Base-by-base conservation (phyloP, 768 basidiomycete genomes). In the Tulasnella sp. region DNA sequence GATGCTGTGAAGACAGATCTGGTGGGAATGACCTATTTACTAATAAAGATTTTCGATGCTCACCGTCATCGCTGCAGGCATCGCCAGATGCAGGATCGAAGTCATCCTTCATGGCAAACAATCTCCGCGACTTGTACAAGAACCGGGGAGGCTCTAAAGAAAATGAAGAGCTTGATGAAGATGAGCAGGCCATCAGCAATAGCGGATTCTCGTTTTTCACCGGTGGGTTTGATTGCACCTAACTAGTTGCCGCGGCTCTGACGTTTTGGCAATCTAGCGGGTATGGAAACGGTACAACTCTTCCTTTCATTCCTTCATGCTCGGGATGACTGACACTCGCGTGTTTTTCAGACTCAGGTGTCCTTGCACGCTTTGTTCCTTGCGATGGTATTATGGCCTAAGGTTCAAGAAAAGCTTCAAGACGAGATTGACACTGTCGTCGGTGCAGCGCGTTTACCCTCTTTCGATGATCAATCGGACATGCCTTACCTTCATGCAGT, bases 381-480 rank as follows among this genome's bases (percentile, higher is more conserved):
- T 29, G 76, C 77, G 12, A 78, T 84, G 41, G 80, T 80, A 1
- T 77, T 77, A 19, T 73, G 82, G 68, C 81, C 81, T 0, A 78
- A 80, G 34, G 77, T 80, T 39, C 83, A 84, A 73, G 68, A 74
- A 9, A 75, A 75, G 36, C 80, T 80, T 19, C 80, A 82, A n/a
- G 77, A 77, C 32, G 83, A 84, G 77, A 78, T 82, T 29, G 75
- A 80, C n/a, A 62, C 69, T 7, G 75, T 79, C 36, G 75, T 83
- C 8, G 77, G 78, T 2, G 68, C 72, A 26, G 74, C 75, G 11
- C 72, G 77, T 8, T 78, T 83, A 80, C 63, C 77, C 1, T 69
- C 74, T 1, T 71, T 72, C 22, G 73, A 42, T 5, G 78, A 79
- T 62, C 73, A 75, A n/a, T 41, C 62, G 40, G 4, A 68, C 42